Percentiles rank a stretch among this genome's conserved stretches.
Conservation (phyloP, 179 eudicot species). For the Spergularia azorica region DNA sequence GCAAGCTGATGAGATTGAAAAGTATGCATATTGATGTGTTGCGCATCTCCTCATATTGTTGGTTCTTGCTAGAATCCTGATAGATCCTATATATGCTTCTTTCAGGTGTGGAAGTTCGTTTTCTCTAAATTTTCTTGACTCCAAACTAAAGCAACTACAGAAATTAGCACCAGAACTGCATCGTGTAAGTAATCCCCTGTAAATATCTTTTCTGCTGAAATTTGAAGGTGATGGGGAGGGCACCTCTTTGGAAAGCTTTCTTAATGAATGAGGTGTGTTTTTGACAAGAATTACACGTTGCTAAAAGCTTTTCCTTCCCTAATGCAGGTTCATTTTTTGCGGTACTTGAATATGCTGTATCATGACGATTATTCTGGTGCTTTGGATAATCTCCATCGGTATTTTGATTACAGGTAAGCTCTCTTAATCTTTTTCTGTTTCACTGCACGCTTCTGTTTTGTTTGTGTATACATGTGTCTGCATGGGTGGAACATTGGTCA, state of each 20-base stretch:
- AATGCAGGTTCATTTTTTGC: conserved; percentile 85
- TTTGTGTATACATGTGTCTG: conserved; percentile 2
- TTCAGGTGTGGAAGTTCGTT: conserved; percentile 82
- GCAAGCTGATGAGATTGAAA: conserved; percentile 83
- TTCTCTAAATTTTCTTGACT: conserved; percentile 71
- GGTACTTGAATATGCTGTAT: conserved; percentile 84
- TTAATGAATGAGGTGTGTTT: conserved; percentile 4
- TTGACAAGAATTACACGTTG: background rate
- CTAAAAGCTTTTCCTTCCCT: conserved; percentile 1
- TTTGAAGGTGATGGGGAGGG: conserved; percentile 4
- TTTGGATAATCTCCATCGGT: conserved; percentile 94
- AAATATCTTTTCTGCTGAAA: conserved; percentile 1
- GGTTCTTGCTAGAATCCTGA: conserved; percentile 1
- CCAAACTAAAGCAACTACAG: conserved; percentile 70
- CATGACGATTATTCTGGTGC: conserved; percentile 92
- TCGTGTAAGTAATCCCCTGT: conserved; percentile 53
- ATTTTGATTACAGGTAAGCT: conserved; percentile 90
- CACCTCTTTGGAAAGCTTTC: background rate
- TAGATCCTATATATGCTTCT: conserved; percentile 11
- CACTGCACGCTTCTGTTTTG: background rate
- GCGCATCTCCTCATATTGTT: background rate
- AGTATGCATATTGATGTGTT: conserved; percentile 42
- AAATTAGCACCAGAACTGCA: conserved; percentile 93
- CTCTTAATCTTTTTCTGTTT: background rate
- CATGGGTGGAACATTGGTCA: background rate